phyloP scores from a whole-genome alignment of 176 grass and related monocot genomes.

The Hyparrhenia diplandra region DNA sequence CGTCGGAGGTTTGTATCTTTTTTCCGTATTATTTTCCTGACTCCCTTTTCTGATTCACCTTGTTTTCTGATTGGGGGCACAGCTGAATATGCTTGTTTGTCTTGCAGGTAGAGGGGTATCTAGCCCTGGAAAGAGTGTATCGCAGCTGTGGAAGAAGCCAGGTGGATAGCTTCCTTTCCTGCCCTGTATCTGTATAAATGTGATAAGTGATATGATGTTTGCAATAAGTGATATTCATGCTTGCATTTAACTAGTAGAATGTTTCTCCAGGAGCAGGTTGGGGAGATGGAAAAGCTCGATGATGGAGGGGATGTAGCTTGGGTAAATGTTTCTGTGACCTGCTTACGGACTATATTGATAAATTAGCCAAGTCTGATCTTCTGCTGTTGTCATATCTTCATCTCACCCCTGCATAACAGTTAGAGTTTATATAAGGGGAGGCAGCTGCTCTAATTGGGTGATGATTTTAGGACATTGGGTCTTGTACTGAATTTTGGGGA shows the following conservation, averaged over 20 bases:
- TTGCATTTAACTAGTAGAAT: background rate
- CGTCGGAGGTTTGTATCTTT: constrained; percentile 29
- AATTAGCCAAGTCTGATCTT: background rate
- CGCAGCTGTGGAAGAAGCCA: background rate
- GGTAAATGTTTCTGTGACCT: constrained; percentile 44
- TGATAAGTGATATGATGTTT: background rate
- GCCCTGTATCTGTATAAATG: background rate
- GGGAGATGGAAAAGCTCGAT: background rate
- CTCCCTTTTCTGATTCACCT: background rate
- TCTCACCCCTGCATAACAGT: background rate
- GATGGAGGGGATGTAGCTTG: constrained; percentile 39
- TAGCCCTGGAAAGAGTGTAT: constrained; percentile 57
- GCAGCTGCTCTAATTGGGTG: background rate
- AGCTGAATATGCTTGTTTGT: background rate
- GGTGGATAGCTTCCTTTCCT: constrained; percentile 25
- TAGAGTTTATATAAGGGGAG: background rate
- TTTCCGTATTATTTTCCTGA: too few relatives aligned
- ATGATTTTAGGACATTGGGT: background rate
- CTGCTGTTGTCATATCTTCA: background rate
- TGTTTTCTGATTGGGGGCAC: background rate
- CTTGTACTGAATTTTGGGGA: background rate
- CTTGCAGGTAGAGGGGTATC: constrained; percentile 56
- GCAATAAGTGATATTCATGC: background rate
- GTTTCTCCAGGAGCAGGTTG: constrained; percentile 24
- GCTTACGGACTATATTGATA: background rate